Conservation (phyloP, 75 land plant genomes). For the Selaginella tamariscina region DNA sequence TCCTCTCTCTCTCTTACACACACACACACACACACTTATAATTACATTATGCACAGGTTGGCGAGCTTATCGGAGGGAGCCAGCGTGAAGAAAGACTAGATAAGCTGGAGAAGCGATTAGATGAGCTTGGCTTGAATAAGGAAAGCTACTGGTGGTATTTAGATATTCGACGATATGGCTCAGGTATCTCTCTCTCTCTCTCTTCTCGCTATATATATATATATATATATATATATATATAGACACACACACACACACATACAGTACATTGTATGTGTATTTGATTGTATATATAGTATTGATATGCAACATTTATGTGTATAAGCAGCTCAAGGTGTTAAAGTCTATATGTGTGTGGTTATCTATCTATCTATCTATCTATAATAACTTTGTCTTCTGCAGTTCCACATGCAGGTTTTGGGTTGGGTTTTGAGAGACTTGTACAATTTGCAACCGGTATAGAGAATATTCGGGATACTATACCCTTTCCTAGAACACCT, state of each 20-base stretch:
- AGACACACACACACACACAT: too few species aligned
- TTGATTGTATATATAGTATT: too few species aligned
- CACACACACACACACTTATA: background rate
- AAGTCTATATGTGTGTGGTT: too few species aligned
- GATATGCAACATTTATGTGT: too few species aligned
- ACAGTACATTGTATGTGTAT: too few species aligned
- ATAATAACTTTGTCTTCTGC: slow-evolving; percentile 20
- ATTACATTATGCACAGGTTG: slow-evolving; percentile 41
- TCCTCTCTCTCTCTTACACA: background rate
- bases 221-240: too few species aligned
- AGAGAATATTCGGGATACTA: slow-evolving; percentile 91
- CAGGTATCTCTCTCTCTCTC: slow-evolving; percentile 42
- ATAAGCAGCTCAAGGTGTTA: too few species aligned
- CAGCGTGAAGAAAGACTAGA: slow-evolving; percentile 95
- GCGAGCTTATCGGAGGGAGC: slow-evolving; percentile 98
- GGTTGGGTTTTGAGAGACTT: slow-evolving; percentile 93
- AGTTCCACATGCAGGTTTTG: slow-evolving; percentile 99
- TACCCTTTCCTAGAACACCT: slow-evolving; percentile 89
- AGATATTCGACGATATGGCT: slow-evolving; percentile 91
- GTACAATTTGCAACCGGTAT: slow-evolving; percentile 95
- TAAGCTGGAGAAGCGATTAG: slow-evolving; percentile 58
- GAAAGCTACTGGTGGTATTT: slow-evolving; percentile 98
- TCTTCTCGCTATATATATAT: too few species aligned
- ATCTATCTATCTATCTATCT: too few species aligned
- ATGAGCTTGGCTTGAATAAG: slow-evolving; percentile 60